Conservation (phyloP, 2,329 filamentous ascomycete species). For the Penicillium sp. region DNA sequence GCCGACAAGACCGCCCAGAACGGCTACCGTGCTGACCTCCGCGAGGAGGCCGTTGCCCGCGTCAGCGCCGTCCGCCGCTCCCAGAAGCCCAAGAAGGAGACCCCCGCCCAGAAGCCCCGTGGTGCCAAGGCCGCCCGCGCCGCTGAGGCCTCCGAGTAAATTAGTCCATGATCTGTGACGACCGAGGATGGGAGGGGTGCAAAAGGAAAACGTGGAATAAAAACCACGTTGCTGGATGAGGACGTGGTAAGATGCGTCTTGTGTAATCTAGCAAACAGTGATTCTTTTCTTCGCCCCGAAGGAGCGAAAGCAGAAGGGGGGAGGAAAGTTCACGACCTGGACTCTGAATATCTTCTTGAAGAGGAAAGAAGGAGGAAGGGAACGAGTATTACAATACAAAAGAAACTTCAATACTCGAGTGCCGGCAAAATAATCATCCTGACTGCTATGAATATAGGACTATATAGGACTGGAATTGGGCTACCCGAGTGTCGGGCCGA, state of each 20-base stretch:
- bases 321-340: background rate
- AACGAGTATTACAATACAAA: conserved; percentile 8
- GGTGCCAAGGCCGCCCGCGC: conserved; percentile 79
- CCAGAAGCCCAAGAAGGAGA: conserved; percentile 78
- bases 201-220: too few species aligned
- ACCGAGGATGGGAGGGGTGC: too few species aligned
- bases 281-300: background rate
- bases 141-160: conserved; percentile 46
- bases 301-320: background rate
- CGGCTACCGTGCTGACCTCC: conserved; percentile 82
- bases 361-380: conserved; percentile 2
- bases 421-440: conserved; percentile 26
- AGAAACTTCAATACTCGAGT: conserved; percentile 1
- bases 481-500: conserved; percentile 35
- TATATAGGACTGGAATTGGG: background rate
- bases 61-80: conserved; percentile 82
- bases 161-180: conserved; percentile 2
- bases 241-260: conserved; percentile 28
- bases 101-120: conserved; percentile 73
- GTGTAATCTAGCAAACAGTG: conserved; percentile 38
- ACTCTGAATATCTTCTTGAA: conserved; percentile 19
- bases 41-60: conserved; percentile 78
- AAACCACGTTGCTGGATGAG: conserved; percentile 20
- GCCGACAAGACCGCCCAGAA: conserved; percentile 81
- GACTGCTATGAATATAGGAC: too few species aligned